Conservation (phyloP, 108 stramenopile genomes). For the Skeletonema grethae region DNA sequence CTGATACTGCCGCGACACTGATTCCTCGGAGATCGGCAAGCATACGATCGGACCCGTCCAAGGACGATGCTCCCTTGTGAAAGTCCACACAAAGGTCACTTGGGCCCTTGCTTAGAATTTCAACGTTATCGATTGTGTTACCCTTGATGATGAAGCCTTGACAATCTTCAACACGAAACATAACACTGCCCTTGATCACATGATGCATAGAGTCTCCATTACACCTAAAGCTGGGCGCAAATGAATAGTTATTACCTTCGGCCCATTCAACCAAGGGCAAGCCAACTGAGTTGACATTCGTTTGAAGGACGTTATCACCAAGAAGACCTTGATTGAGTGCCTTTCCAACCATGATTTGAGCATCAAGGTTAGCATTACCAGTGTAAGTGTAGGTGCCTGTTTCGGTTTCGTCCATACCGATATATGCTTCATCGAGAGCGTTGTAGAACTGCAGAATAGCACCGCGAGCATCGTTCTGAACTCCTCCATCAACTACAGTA, state of each 20-base stretch:
- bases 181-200: constrained; percentile 7
- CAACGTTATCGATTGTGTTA: constrained; percentile 19
- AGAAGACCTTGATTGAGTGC: neutral
- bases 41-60: neutral
- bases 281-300: constrained; percentile 1
- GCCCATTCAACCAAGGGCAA: neutral
- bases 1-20: constrained; percentile 13
- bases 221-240: constrained; percentile 8
- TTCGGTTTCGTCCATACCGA: neutral
- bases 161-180: constrained; percentile 21
- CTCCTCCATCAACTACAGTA: neutral
- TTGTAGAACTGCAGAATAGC: constrained; percentile 14
- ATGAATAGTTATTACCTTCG: neutral
- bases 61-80: neutral
- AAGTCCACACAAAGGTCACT: neutral
- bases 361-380: constrained; percentile 13
- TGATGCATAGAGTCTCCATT: constrained; percentile 24
- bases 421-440: neutral
- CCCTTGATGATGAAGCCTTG: constrained; percentile 9
- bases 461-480: constrained; percentile 20
- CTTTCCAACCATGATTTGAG: constrained; percentile 19
- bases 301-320: constrained; percentile 3
- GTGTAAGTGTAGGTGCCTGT: neutral
- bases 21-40: constrained; percentile 13
- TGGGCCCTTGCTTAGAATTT: constrained; percentile 11